Percentiles rank a stretch among this genome's conserved stretches.
Evolutionary conservation across 352 stramenopile genomes (phyloP).

Genomic region (Globisporangium viniferum): DNA sequence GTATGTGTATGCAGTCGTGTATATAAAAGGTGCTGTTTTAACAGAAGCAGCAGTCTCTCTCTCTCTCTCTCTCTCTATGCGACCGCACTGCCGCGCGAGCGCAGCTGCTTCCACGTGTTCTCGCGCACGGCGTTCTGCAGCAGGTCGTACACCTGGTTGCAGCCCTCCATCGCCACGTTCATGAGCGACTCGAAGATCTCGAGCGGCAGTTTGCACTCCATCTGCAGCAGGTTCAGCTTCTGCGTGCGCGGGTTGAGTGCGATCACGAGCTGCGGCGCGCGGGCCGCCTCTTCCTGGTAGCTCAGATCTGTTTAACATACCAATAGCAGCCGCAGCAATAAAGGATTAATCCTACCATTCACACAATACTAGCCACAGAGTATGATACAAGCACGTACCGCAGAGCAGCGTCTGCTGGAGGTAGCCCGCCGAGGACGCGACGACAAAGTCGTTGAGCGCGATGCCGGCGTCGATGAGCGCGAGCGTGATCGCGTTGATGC

Average conservation of each 20-base stretch:
- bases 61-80: constrained; percentile 20
- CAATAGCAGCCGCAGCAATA: not conserved
- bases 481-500: constrained; percentile 89
- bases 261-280: constrained; percentile 84
- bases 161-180: constrained; percentile 71
- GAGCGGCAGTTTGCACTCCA: constrained; percentile 88
- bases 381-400: constrained; percentile 35
- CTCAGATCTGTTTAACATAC: constrained; percentile 75
- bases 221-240: constrained; percentile 87
- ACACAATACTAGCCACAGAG: not conserved
- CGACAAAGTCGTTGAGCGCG: constrained; percentile 90
- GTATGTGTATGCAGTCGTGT: not conserved
- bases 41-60: not conserved
- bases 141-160: constrained; percentile 83
- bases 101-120: constrained; percentile 78
- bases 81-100: constrained; percentile 38
- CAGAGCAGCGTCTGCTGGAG: constrained; percentile 88
- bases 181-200: constrained; percentile 89
- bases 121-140: constrained; percentile 84
- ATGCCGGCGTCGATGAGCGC: constrained; percentile 91
- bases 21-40: not conserved
- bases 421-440: constrained; percentile 86
- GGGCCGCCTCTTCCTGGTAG: constrained; percentile 86
- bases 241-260: constrained; percentile 86
- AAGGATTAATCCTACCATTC: not conserved